Evolutionary conservation across 352 stramenopile genomes (phyloP), one percentile per base, ranked within the genome.

Genomic region (Globisporangium camurandrum): DNA sequence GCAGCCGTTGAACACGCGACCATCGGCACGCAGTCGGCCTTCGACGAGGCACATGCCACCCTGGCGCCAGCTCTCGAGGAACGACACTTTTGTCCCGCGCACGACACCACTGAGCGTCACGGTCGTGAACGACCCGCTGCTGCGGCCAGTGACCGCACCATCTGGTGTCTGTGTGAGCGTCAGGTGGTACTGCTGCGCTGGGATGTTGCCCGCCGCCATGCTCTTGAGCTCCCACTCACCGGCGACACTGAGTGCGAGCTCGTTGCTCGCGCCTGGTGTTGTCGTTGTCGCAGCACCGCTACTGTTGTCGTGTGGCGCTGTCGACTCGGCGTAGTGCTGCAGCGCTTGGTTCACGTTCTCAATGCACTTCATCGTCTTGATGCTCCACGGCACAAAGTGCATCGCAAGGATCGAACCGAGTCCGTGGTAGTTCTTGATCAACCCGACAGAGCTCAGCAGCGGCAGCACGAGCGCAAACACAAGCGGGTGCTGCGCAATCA

Each of bases 161-260:
- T 85, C 61, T 46, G 71, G 60, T 24, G 56, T 67, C 71, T 94
- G 84, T 9, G 67, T 80, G 46, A 94, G 55, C 8, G 70, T 79
- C 14, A 94, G 59, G 43, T 89, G 79, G 54, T 94, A 94, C 45
- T 94, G 81, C 43, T 94, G 84, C 19, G 84, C 84, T 28, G 84
- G 84, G 40, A 94, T 94, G 26, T 83, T 94, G 4, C 81, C 84
- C 28, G 84, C 71, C 26, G 84, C 84, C 73, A 92, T 86, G 49
- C 81, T 93, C 42, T 90, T 94, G 24, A 94, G 58, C 59, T 94
- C 84, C 84, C 84, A 94, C 46, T 92, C 82, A 30, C 84, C 84
- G 48, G 62, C 78, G 26, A 94, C 71, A 23, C 77, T 72, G n/a
- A 93, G 49, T 8, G 71, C 57, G 38, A 88, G 58, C 17, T 76